Evolutionary conservation across 371 early-diverging fungal species (phyloP).

Genomic region (Mycotypha africana): DNA sequence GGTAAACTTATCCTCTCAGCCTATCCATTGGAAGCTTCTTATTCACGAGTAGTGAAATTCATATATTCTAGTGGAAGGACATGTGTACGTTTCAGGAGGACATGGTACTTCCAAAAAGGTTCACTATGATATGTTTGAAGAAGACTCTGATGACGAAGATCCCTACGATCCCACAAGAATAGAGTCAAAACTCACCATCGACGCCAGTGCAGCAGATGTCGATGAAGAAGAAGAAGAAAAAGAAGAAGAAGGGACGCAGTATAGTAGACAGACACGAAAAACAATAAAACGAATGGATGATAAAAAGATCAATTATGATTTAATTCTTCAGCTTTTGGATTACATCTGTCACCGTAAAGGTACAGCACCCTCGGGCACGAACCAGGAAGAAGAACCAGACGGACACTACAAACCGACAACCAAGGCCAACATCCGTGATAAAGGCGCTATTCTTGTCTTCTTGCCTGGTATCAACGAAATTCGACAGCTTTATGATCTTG

Average conservation of each 20-base stretch:
- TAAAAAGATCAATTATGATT: conserved; percentile 65
- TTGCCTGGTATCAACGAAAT: conserved; percentile 88
- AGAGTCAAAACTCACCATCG: conserved; percentile 16
- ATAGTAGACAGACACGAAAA: conserved; percentile 36
- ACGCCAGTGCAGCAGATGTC: conserved; percentile 13
- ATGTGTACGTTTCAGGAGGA: conserved; percentile 21
- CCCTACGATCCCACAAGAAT: conserved; percentile 24
- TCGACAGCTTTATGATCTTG: conserved; percentile 44
- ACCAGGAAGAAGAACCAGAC: too few relatives aligned
- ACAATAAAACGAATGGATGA: conserved; percentile 57
- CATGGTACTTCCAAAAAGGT: conserved; percentile 36
- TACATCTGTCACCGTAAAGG: conserved; percentile 41
- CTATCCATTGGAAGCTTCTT: too few relatives aligned
- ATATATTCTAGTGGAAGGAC: conserved; percentile 17
- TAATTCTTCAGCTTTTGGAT: conserved; percentile 58
- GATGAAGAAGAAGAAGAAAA: conserved; percentile 25
- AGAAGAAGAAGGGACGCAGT: conserved; percentile 16
- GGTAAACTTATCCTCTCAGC: neutral
- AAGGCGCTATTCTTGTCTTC: conserved; percentile 83
- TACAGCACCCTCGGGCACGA: neutral
- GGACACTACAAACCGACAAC: conserved; percentile 5
- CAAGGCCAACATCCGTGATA: conserved; percentile 33
- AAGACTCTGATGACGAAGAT: conserved; percentile 38
- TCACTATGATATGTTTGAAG: conserved; percentile 44
- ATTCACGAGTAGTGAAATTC: neutral